Conservation (phyloP, 345 rosid genomes). For the Psidium guajava region DNA sequence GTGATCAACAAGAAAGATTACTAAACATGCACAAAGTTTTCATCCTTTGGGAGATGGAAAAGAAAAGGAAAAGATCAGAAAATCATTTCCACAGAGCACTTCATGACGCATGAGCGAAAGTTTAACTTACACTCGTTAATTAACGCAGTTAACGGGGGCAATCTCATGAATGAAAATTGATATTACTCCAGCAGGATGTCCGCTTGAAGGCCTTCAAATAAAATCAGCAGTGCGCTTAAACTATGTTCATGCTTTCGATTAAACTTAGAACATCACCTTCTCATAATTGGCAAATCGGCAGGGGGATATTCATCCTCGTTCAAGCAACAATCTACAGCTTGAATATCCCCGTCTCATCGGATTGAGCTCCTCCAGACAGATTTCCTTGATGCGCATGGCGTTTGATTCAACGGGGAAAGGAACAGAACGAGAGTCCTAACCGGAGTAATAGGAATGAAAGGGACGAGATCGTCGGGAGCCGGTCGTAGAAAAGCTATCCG, state of each 20-base stretch:
- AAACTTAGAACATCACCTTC: not conserved
- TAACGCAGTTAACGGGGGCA: slow-evolving; percentile 22
- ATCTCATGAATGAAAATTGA: slow-evolving; percentile 38
- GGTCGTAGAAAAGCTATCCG: not conserved
- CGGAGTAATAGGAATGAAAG: not conserved
- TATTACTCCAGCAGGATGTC: slow-evolving; percentile 57
- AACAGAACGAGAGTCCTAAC: not conserved
- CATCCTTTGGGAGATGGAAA: not conserved
- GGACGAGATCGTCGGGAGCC: not conserved
- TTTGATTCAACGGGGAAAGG: not conserved
- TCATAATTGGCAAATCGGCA: not conserved
- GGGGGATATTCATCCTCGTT: not conserved
- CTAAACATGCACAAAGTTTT: not conserved
- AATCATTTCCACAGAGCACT: not conserved
- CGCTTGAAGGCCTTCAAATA: slow-evolving; percentile 47
- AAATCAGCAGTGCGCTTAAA: slow-evolving; percentile 74
- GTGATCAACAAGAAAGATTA: not conserved
- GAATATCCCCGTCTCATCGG: too few species aligned
- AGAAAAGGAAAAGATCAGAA: not conserved
- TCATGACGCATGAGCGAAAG: not conserved
- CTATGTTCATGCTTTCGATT: slow-evolving; percentile 48
- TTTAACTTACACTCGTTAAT: slow-evolving; percentile 41
- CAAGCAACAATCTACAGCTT: not conserved
- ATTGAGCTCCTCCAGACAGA: slow-evolving; percentile 93
- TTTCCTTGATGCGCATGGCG: slow-evolving; percentile 69